Percentiles rank a stretch among this genome's conserved stretches.
Evolutionary conservation across 352 stramenopile species (phyloP).

Genomic region (Globisporangium spinosum): DNA sequence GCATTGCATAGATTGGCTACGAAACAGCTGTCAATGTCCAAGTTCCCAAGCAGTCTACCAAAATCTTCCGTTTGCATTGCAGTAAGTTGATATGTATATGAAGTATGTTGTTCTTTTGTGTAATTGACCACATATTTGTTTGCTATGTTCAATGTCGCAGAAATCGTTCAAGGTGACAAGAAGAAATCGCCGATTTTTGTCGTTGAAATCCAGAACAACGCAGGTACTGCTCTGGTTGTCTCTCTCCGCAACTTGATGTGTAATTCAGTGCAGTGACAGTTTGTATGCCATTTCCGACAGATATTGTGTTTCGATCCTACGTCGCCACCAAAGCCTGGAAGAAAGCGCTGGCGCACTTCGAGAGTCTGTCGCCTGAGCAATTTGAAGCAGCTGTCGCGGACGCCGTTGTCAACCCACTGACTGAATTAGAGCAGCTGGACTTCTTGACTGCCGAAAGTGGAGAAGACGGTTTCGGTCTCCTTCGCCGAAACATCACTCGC

Average conservation of each 20-base stretch:
- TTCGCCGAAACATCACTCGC: constrained; percentile 66
- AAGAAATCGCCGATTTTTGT: constrained; percentile 80
- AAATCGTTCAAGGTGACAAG: constrained; percentile 73
- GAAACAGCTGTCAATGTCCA: constrained; percentile 58
- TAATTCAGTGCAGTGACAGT: constrained; percentile 30
- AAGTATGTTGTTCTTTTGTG: background rate
- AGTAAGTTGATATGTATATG: constrained; percentile 29
- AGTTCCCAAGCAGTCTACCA: constrained; percentile 25
- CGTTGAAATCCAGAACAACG: constrained; percentile 51
- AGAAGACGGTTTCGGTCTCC: constrained; percentile 80
- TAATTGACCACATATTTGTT: background rate
- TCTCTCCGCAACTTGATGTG: no score
- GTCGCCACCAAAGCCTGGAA: constrained; percentile 80
- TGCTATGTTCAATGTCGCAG: constrained; percentile 23
- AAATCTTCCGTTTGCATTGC: constrained; percentile 44
- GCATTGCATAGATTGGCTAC: constrained; percentile 43
- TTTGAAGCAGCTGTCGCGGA: constrained; percentile 30
- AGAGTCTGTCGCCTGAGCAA: constrained; percentile 49
- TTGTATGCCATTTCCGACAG: constrained; percentile 19
- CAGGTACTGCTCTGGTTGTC: constrained; percentile 30
- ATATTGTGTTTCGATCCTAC: constrained; percentile 79
- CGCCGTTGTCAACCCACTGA: constrained; percentile 18
- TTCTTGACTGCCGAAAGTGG: constrained; percentile 47
- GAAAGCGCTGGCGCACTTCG: constrained; percentile 72
- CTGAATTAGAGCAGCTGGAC: constrained; percentile 20